Conservation (phyloP, 306 rosid genomes). For the Medicago ruthenica region DNA sequence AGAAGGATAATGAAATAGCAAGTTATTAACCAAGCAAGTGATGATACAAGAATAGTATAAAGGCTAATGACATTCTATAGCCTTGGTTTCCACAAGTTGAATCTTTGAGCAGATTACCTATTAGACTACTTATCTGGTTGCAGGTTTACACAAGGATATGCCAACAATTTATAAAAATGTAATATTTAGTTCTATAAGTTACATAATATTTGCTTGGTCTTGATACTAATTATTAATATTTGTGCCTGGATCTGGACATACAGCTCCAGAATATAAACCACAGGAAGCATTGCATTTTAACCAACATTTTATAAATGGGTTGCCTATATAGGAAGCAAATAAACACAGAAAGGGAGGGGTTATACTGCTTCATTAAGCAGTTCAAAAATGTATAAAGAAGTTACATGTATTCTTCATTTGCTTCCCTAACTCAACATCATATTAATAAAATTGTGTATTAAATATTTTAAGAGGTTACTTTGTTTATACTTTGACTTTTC, state of each 20-base stretch:
- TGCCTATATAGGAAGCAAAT: slow-evolving; percentile 35
- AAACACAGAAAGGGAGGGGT: too few relatives aligned
- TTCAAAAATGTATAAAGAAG: not conserved
- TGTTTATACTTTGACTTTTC: too few relatives aligned
- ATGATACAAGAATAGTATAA: too few relatives aligned
- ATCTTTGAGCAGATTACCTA: too few relatives aligned
- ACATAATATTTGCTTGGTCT: not conserved
- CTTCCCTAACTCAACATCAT: not conserved
- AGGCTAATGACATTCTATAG: too few relatives aligned
- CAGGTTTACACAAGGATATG: slow-evolving; percentile 74
- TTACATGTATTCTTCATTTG: not conserved
- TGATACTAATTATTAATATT: slow-evolving; percentile 32
- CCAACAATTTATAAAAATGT: slow-evolving; percentile 49
- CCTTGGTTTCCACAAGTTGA: too few relatives aligned
- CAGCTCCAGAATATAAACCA: slow-evolving; percentile 93
- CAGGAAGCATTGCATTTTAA: slow-evolving; percentile 69
- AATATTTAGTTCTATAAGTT: not conserved
- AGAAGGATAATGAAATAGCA: too few relatives aligned
- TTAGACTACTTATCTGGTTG: slow-evolving; percentile 9
- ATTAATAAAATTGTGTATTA: too few relatives aligned
- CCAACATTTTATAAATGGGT: slow-evolving; percentile 59
- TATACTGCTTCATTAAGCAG: not conserved
- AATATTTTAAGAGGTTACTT: too few relatives aligned
- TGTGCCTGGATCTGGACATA: slow-evolving; percentile 88
- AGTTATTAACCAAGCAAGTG: too few relatives aligned